A percentile compares a stretch with the other conserved stretches of the same genome.
These are phyloP conservation scores for Cryptococcus jaspeensis DNA, from an alignment of 1,284 basidiomycete genomes.

Conservation along the genomic window DNA sequence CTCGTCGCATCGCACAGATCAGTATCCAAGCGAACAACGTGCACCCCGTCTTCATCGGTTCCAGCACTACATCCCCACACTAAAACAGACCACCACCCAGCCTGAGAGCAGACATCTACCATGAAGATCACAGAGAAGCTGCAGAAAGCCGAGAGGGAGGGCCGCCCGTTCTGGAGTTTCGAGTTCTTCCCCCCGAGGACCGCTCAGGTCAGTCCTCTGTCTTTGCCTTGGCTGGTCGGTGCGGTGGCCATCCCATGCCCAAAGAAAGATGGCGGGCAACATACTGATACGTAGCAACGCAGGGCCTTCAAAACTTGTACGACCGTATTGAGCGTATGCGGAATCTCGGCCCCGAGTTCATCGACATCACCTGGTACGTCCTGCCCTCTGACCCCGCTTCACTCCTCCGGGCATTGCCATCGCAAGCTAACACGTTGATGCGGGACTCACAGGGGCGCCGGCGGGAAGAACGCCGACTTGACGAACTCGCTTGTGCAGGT, in stretches of 20 bases:
- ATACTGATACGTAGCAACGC: background rate
- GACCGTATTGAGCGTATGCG: constrained; percentile 99
- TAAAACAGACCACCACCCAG: background rate
- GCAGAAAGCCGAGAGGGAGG: constrained; percentile 73
- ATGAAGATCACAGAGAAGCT: constrained; percentile 95
- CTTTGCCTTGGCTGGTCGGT: background rate
- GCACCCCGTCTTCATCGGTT: background rate
- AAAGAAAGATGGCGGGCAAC: background rate
- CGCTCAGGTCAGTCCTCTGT: constrained; percentile 64
- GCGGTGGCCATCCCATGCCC: background rate
- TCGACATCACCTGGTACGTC: constrained; percentile 91
- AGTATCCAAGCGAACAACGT: background rate
- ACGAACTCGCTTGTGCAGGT: constrained; percentile 96
- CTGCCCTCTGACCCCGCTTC: background rate
- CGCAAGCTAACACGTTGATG: background rate
- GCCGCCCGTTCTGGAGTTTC: constrained; percentile 90
- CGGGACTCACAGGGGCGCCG: constrained; percentile 72
- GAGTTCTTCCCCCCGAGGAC: constrained; percentile 96
- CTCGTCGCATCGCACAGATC: no score
- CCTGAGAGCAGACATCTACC: constrained; percentile 1
- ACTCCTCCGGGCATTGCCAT: no score
- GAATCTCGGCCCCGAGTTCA: constrained; percentile 90
- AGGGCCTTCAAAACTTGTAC: constrained; percentile 90
- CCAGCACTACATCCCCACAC: background rate
- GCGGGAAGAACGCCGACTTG: constrained; percentile 87